Conservation (phyloP, 805 yeast species). For the Kazachstania bromeliacearum region DNA sequence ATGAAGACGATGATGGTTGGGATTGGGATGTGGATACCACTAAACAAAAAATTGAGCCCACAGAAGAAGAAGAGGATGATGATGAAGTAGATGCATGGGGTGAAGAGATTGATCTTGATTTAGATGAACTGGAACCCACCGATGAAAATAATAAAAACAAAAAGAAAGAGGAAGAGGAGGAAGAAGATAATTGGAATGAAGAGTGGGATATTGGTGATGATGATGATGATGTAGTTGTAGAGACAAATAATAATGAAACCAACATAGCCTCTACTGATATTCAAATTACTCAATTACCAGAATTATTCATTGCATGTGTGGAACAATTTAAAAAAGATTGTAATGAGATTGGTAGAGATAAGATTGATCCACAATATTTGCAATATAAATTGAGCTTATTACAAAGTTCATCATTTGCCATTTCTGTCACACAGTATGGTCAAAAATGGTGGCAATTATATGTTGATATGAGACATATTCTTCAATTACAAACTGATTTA, state of each 20-base stretch:
- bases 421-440: constrained; percentile 11
- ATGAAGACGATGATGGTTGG: constrained; percentile 14
- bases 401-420: constrained; percentile 23
- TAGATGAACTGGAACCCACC: constrained; percentile 8
- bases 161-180: constrained; percentile 5
- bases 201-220: constrained; percentile 19
- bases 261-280: neutral
- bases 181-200: constrained; percentile 19
- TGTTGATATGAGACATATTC: constrained; percentile 17
- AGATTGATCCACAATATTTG: constrained; percentile 11
- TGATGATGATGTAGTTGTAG: constrained; percentile 3
- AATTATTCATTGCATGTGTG: constrained; percentile 8
- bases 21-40: constrained; percentile 15
- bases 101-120: constrained; percentile 15
- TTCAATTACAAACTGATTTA: constrained; percentile 3
- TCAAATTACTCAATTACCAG: constrained; percentile 16
- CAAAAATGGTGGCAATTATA: constrained; percentile 24
- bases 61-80: constrained; percentile 6
- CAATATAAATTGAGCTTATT: constrained; percentile 22
- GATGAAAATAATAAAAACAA: constrained; percentile 1
- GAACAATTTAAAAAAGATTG: constrained; percentile 11
- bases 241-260: neutral
- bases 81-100: constrained; percentile 11
- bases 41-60: neutral
- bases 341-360: constrained; percentile 9